These are phyloP conservation scores for Colletotrichum sp. DNA, from an alignment of 2,329 filamentous ascomycete species.

Conservation along the genomic window DNA sequence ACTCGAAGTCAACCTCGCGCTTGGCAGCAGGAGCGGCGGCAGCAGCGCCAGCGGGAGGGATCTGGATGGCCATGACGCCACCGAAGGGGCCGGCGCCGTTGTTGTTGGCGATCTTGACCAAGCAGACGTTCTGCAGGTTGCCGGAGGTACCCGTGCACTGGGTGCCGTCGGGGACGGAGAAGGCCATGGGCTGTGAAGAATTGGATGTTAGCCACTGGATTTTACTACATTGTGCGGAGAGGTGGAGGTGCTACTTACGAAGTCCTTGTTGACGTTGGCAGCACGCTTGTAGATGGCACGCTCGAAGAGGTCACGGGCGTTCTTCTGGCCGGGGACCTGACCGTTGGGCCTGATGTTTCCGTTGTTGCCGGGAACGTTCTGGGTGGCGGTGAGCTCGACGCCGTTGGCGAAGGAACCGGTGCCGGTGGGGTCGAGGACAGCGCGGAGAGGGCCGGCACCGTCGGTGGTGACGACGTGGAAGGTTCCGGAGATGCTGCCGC, in stretches of 20 bases:
- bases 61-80: constrained; percentile 45
- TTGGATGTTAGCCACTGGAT: background rate
- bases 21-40: constrained; percentile 8
- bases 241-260: constrained; percentile 19
- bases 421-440: constrained; percentile 42
- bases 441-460: constrained; percentile 42
- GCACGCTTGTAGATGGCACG: constrained; percentile 32
- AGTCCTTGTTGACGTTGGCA: constrained; percentile 32
- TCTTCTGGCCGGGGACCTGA: background rate
- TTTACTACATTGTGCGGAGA: background rate
- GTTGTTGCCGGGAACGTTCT: constrained; percentile 39
- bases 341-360: constrained; percentile 35
- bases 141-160: constrained; percentile 41
- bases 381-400: constrained; percentile 29
- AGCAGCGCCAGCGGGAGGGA: constrained; percentile 25
- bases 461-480: constrained; percentile 47
- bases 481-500: constrained; percentile 38
- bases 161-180: constrained; percentile 40
- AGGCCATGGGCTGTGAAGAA: constrained; percentile 31
- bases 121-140: constrained; percentile 40
- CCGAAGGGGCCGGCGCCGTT: constrained; percentile 45
- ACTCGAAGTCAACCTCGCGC: background rate
- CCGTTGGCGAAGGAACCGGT: constrained; percentile 37
- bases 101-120: constrained; percentile 48
- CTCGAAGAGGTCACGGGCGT: constrained; percentile 22